Percentiles rank a stretch among this genome's conserved stretches.
phyloP scores from a whole-genome alignment of 768 basidiomycete species.

The Trametes maxima region DNA sequence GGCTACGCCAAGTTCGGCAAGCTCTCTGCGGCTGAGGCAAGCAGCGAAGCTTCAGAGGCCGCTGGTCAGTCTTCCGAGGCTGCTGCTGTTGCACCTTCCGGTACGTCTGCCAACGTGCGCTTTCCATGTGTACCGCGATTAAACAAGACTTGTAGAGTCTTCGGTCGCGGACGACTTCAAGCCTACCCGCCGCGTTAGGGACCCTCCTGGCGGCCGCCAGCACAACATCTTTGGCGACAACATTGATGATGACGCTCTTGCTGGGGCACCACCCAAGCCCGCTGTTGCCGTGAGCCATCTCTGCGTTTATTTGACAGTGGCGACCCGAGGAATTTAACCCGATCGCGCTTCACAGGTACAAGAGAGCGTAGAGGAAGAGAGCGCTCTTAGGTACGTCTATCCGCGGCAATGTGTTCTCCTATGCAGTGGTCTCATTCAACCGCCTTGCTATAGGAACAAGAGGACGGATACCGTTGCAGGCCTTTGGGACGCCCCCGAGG shows the following conservation, averaged over 20 bases:
- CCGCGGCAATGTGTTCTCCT: not conserved
- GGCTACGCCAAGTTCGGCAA: constrained; percentile 77
- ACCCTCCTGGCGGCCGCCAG: constrained; percentile 54
- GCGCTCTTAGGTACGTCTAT: not conserved
- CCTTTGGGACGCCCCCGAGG: constrained; percentile 38
- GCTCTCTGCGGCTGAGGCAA: constrained; percentile 27
- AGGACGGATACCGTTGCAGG: constrained; percentile 44
- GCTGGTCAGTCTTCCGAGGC: too few relatives aligned
- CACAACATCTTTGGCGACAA: constrained; percentile 52
- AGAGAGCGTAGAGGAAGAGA: not conserved
- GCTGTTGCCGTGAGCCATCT: not conserved
- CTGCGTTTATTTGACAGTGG: not conserved
- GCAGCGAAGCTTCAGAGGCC: constrained; percentile 13
- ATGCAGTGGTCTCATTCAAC: not conserved
- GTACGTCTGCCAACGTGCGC: not conserved
- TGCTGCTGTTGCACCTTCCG: not conserved
- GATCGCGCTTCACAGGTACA: too few relatives aligned
- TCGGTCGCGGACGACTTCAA: constrained; percentile 42
- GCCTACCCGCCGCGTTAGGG: constrained; percentile 60
- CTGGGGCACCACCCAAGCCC: constrained; percentile 52
- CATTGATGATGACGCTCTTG: constrained; percentile 56
- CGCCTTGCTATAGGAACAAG: constrained; percentile 44
- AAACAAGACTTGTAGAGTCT: not conserved
- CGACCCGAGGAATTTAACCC: not conserved
- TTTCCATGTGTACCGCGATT: constrained; percentile 11